Percentiles rank a stretch among this genome's conserved stretches.
These are phyloP conservation scores for Backusella tarrabulga DNA, from an alignment of 192 early-diverging fungal genomes.

Conservation along the genomic window DNA sequence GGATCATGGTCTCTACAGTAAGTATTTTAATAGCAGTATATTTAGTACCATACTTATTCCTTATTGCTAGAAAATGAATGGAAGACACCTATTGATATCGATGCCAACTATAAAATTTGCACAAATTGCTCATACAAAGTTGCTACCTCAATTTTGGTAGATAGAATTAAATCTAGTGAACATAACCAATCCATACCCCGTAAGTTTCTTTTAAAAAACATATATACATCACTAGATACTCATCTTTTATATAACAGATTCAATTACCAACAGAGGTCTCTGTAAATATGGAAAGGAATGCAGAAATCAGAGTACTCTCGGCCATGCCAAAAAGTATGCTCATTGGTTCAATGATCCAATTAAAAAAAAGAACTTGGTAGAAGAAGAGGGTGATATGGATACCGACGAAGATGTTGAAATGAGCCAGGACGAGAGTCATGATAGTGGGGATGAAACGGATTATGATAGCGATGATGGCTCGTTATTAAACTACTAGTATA, in stretches of 20 bases:
- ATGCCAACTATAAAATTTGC: conserved; percentile 6
- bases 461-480: not conserved
- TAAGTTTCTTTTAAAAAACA: not conserved
- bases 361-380: not conserved
- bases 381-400: not conserved
- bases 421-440: too few species aligned
- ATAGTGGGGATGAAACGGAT: not conserved
- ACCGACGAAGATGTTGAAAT: not conserved
- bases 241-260: not conserved
- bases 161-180: not conserved
- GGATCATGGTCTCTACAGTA: conserved; percentile 13
- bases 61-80: conserved; percentile 7
- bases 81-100: not conserved
- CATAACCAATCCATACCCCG: not conserved
- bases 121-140: conserved; percentile 4
- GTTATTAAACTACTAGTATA: not conserved
- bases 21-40: not conserved
- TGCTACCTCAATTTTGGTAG: not conserved
- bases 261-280: not conserved
- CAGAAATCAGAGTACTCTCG: not conserved
- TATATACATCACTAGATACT: not conserved
- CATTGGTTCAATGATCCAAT: conserved; percentile 14
- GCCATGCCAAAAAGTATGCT: conserved; percentile 11
- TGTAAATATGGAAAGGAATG: conserved; percentile 20
- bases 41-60: not conserved